These are phyloP conservation scores for Fusarium ambrosium DNA, from an alignment of 2,329 filamentous ascomycete genomes.

Conservation along the genomic window DNA sequence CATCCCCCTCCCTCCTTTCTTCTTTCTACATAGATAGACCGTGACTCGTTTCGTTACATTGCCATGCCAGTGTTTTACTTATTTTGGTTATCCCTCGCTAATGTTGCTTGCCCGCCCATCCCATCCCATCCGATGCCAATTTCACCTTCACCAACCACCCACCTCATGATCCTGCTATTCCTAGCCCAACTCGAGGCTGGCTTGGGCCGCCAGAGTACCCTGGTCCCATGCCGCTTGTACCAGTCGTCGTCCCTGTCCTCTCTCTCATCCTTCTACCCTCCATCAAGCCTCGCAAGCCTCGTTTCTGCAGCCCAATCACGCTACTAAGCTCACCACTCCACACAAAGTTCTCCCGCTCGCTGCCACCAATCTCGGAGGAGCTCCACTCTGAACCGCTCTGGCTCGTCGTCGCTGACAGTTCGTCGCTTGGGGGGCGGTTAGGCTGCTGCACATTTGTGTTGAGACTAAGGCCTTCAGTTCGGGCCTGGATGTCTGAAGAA, in stretches of 20 bases:
- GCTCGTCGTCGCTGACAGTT: constrained; percentile 64
- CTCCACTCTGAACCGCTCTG: constrained; percentile 69
- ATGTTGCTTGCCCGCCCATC: constrained; percentile 1
- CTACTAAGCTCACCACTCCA: constrained; percentile 88
- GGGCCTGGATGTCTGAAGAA: constrained; percentile 50
- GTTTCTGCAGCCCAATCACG: constrained; percentile 95
- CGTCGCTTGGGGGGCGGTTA: constrained; percentile 60
- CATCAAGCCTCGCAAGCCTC: constrained; percentile 92
- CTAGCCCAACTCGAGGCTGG: constrained; percentile 63
- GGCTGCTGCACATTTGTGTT: constrained; percentile 59
- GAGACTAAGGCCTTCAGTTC: constrained; percentile 61
- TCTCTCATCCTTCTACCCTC: constrained; percentile 90
- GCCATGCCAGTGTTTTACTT: constrained; percentile 36
- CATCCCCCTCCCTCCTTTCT: constrained; percentile 20
- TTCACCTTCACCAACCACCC: background rate
- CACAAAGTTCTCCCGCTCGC: constrained; percentile 64
- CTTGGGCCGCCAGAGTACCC: constrained; percentile 39
- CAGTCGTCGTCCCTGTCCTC: constrained; percentile 64
- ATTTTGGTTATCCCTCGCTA: constrained; percentile 28
- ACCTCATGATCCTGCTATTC: constrained; percentile 63
- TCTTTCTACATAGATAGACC: constrained; percentile 30
- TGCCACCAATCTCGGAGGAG: constrained; percentile 66
- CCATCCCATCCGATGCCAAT: background rate
- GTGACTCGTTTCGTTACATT: constrained; percentile 43
- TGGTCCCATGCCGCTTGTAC: constrained; percentile 33